Conservation (phyloP, 805 yeast genomes). For the Ogataea salicorniae region DNA sequence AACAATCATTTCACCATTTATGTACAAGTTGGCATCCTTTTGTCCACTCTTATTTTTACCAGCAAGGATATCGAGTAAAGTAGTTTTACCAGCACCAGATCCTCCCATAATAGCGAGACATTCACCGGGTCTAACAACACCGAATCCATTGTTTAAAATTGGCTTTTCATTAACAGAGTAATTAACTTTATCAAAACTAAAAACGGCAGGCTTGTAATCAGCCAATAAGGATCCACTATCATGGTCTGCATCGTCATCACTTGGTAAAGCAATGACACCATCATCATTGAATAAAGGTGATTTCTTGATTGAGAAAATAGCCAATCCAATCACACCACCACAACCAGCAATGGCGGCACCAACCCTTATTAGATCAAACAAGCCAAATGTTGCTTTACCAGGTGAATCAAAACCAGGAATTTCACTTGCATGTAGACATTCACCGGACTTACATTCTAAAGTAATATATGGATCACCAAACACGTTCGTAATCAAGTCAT, state of each 20-base stretch:
- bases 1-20: conserved; percentile 59
- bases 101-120: conserved; percentile 97
- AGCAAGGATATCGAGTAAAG: conserved; percentile 86
- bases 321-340: conserved; percentile 36
- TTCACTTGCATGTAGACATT: conserved; percentile 87
- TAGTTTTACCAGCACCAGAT: conserved; percentile 97
- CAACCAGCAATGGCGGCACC: conserved; percentile 39
- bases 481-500: conserved; percentile 80
- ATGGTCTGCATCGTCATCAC: conserved; percentile 24
- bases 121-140: conserved; percentile 80
- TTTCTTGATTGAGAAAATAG: conserved; percentile 45
- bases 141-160: conserved; percentile 63
- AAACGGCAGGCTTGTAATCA: conserved; percentile 60
- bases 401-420: conserved; percentile 87
- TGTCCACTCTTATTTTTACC: conserved; percentile 77
- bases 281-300: conserved; percentile 54
- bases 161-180: conserved; percentile 51
- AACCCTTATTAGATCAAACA: conserved; percentile 43
- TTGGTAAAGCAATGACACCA: conserved; percentile 19
- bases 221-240: conserved; percentile 34
- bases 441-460: conserved; percentile 76
- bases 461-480: conserved; percentile 95
- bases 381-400: conserved; percentile 38
- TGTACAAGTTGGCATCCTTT: conserved; percentile 59
- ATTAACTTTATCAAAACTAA: conserved; percentile 68